phyloP scores from a whole-genome alignment of 2,329 filamentous ascomycete genomes.

The Sarocladiaceae sp. region DNA sequence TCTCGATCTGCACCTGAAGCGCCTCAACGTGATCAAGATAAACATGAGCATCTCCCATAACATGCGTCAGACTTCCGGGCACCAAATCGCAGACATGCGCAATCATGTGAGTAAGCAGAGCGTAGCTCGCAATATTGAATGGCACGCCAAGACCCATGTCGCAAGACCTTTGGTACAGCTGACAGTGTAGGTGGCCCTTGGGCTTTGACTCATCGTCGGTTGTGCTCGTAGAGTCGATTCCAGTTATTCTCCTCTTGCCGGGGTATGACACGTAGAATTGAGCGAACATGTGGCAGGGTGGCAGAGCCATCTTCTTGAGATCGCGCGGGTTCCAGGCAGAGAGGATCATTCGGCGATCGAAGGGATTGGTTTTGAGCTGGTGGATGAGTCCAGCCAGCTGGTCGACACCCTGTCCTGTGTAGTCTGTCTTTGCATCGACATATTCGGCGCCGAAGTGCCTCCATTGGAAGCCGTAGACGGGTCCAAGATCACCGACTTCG shows the following conservation, averaged over 20 bases:
- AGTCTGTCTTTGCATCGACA: slow-evolving; percentile 72
- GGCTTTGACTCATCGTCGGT: slow-evolving; percentile 39
- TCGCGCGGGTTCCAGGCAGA: slow-evolving; percentile 93
- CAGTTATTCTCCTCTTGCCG: slow-evolving; percentile 15
- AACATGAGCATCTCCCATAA: slow-evolving; percentile 97
- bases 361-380: slow-evolving; percentile 79
- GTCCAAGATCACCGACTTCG: slow-evolving; percentile 83
- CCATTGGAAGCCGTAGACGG: slow-evolving; percentile 99
- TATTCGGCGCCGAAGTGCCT: slow-evolving; percentile 95
- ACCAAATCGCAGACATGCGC: slow-evolving; percentile 81
- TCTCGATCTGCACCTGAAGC: slow-evolving; percentile 70
- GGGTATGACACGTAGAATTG: slow-evolving; percentile 90
- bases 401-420: slow-evolving; percentile 84
- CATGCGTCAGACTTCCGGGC: slow-evolving; percentile 85
- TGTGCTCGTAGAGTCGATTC: slow-evolving; percentile 15
- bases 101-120: slow-evolving; percentile 90
- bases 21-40: slow-evolving; percentile 92
- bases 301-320: slow-evolving; percentile 81
- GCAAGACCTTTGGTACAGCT: slow-evolving; percentile 89
- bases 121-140: slow-evolving; percentile 96
- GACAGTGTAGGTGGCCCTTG: slow-evolving; percentile 74
- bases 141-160: slow-evolving; percentile 97
- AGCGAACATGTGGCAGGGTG: slow-evolving; percentile 96
- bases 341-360: slow-evolving; percentile 85
- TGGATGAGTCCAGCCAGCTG: slow-evolving; percentile 87